phyloP scores from a whole-genome alignment of 2,329 filamentous ascomycete species.

The Bipolaris oryzae region DNA sequence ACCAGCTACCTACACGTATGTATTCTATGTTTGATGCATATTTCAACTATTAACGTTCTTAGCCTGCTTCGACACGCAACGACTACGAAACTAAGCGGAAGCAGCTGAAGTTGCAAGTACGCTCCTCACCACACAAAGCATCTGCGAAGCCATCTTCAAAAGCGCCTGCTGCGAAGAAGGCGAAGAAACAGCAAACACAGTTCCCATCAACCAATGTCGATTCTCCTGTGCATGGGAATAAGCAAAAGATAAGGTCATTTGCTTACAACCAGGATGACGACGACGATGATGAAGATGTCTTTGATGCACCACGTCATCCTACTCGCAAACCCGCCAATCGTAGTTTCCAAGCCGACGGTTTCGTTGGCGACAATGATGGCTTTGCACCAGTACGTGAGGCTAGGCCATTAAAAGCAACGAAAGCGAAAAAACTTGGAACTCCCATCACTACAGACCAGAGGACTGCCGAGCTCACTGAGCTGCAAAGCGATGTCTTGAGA shows the following conservation, averaged over 20 bases:
- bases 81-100: slow-evolving; percentile 50
- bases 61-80: slow-evolving; percentile 52
- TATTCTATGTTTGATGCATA: slow-evolving; percentile 6
- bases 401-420: slow-evolving; percentile 44
- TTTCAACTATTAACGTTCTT: slow-evolving; percentile 23
- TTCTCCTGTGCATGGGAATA: slow-evolving; percentile 62
- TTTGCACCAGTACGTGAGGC: slow-evolving; percentile 53
- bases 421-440: slow-evolving; percentile 55
- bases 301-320: slow-evolving; percentile 29
- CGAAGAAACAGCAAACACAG: slow-evolving; percentile 49
- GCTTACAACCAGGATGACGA: slow-evolving; percentile 36
- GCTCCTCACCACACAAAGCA: slow-evolving; percentile 53
- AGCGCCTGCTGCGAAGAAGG: slow-evolving; percentile 25
- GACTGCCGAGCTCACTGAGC: slow-evolving; percentile 60
- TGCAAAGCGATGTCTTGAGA: slow-evolving; percentile 68
- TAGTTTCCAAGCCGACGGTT: slow-evolving; percentile 45
- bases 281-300: slow-evolving; percentile 32
- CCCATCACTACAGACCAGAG: slow-evolving; percentile 65
- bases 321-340: slow-evolving; percentile 33
- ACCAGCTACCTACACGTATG: slow-evolving; percentile 74
- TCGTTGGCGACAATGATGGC: slow-evolving; percentile 51
- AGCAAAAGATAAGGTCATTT: slow-evolving; percentile 42
- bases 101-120: slow-evolving; percentile 60
- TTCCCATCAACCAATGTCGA: slow-evolving; percentile 72
- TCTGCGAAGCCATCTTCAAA: slow-evolving; percentile 34